Conservation (phyloP, 192 early-diverging fungal genomes). For the Entomortierella beljakovae region DNA sequence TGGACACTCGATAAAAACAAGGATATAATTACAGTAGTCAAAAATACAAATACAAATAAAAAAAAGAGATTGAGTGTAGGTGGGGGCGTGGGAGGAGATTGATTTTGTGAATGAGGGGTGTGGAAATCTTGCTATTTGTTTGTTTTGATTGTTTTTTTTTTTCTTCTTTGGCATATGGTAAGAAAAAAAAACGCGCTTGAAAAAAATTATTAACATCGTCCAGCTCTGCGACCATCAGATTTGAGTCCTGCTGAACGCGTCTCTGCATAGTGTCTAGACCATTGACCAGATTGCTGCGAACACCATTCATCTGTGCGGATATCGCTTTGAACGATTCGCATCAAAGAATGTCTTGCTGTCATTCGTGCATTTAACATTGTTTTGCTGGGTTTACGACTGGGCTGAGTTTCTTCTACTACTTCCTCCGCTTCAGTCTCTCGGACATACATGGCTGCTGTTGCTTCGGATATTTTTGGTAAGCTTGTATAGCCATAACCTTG, state of each 20-base stretch:
- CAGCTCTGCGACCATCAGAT: conserved; percentile 38
- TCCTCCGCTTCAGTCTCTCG: conserved; percentile 8
- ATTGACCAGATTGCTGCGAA: conserved; percentile 38
- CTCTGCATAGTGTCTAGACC: conserved; percentile 42
- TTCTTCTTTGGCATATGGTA: no score
- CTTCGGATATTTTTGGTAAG: conserved; percentile 32
- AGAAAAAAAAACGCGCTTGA: no score
- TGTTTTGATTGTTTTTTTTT: no score
- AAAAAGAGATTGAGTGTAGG: background rate
- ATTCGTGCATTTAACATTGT: background rate
- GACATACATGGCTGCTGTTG: conserved; percentile 7
- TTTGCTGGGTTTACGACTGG: background rate
- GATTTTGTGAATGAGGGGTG: no score
- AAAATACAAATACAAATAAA: background rate
- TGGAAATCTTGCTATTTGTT: no score
- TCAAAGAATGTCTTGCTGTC: conserved; percentile 33
- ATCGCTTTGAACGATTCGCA: conserved; percentile 45
- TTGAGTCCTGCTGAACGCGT: conserved; percentile 25
- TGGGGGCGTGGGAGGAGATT: background rate
- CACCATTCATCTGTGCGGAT: conserved; percentile 40
- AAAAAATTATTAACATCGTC: conserved; percentile 24
- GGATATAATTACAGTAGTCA: background rate
- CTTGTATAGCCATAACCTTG: background rate
- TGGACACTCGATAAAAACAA: background rate
- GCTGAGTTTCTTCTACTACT: no score